These are phyloP conservation scores for Rhododendron williamsianum DNA, from an alignment of 148 eudicot genomes.

Conservation along the genomic window DNA sequence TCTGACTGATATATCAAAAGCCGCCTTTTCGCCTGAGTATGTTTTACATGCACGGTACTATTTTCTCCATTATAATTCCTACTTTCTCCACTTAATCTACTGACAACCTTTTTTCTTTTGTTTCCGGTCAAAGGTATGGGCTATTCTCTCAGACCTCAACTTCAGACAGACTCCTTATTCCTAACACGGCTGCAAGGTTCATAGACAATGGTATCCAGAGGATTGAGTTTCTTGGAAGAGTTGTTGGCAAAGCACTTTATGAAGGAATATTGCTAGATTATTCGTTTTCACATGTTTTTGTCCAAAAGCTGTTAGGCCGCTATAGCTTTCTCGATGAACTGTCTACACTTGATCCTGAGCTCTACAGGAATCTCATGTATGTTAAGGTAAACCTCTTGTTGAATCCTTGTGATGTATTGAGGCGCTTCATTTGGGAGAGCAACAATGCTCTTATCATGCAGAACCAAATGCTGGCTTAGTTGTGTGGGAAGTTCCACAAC, in stretches of 20 bases:
- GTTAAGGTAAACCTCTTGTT: conserved; percentile 59
- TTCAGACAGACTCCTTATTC: conserved; percentile 78
- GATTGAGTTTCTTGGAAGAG: conserved; percentile 95
- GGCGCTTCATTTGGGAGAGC: neutral
- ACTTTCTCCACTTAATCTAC: conserved; percentile 5
- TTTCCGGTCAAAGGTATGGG: conserved; percentile 56
- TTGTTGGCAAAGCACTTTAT: conserved; percentile 94
- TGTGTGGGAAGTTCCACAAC: neutral
- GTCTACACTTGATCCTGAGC: conserved; percentile 91
- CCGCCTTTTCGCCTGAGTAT: conserved; percentile 84
- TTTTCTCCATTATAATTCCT: neutral
- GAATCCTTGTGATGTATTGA: neutral
- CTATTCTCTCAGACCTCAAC: conserved; percentile 90
- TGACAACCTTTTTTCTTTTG: conserved; percentile 10
- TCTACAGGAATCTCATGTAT: conserved; percentile 86
- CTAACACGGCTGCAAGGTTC: conserved; percentile 79
- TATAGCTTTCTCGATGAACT: conserved; percentile 94
- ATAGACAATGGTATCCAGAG: conserved; percentile 78
- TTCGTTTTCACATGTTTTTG: conserved; percentile 88
- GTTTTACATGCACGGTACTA: conserved; percentile 14
- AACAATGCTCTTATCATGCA: neutral
- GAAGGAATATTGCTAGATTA: conserved; percentile 92
- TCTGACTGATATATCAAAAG: conserved; percentile 86
- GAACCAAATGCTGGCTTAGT: neutral
- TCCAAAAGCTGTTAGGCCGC: conserved; percentile 91